phyloP scores from a whole-genome alignment of 2,329 filamentous ascomycete genomes.

The Cladophialophora exuberans region DNA sequence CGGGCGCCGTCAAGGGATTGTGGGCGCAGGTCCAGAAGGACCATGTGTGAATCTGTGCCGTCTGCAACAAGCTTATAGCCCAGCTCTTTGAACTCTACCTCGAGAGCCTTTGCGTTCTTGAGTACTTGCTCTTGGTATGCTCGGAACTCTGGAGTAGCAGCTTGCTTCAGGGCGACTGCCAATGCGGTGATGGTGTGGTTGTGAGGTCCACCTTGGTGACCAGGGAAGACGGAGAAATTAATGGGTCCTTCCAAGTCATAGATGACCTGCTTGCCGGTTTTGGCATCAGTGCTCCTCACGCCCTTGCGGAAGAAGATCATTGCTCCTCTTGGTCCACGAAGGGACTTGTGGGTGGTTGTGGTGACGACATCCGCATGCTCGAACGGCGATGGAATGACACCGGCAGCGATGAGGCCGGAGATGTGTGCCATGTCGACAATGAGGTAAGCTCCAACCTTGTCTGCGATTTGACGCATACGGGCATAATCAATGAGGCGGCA shows the following conservation, averaged over 20 bases:
- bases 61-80: constrained; percentile 94
- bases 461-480: constrained; percentile 94
- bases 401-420: constrained; percentile 89
- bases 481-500: constrained; percentile 96
- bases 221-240: constrained; percentile 99
- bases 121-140: constrained; percentile 92
- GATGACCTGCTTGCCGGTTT: constrained; percentile 84
- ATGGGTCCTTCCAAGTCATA: constrained; percentile 96
- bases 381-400: constrained; percentile 93
- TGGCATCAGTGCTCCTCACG: constrained; percentile 83
- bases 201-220: constrained; percentile 97
- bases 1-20: constrained; percentile 86
- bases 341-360: constrained; percentile 98
- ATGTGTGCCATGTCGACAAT: constrained; percentile 99
- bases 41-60: constrained; percentile 97
- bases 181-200: constrained; percentile 99
- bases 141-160: constrained; percentile 86
- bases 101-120: constrained; percentile 89
- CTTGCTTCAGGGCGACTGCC: constrained; percentile 93
- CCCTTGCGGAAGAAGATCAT: constrained; percentile 99
- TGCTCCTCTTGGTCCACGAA: constrained; percentile 93
- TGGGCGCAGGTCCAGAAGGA: constrained; percentile 90
- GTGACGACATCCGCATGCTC: constrained; percentile 92
- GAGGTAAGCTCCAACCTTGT: constrained; percentile 90
- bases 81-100: constrained; percentile 69